phyloP scores from a whole-genome alignment of 768 basidiomycete species.

The Boletus barrowsii region DNA sequence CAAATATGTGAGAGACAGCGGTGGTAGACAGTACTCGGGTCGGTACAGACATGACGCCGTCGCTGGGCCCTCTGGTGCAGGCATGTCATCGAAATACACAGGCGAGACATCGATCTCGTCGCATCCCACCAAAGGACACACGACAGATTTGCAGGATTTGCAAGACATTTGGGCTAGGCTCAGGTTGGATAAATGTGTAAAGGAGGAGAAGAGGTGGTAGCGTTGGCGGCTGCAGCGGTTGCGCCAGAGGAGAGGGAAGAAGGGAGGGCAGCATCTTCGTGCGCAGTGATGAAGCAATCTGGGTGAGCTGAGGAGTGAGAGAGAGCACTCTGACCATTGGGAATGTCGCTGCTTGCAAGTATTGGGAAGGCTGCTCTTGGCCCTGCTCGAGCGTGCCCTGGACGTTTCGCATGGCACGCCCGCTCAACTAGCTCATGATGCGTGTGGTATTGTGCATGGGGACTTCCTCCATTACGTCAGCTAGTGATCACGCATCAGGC shows the following conservation, averaged over 20 bases:
- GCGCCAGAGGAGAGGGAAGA: slow-evolving; percentile 62
- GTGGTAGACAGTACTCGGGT: slow-evolving; percentile 25
- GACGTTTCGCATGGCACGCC: slow-evolving; percentile 31
- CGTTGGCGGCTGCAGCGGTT: slow-evolving; percentile 33
- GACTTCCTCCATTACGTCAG: no score
- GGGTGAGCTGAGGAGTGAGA: slow-evolving; percentile 45
- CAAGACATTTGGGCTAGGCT: slow-evolving; percentile 4
- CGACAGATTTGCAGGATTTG: slow-evolving; percentile 19
- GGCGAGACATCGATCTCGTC: slow-evolving; percentile 39
- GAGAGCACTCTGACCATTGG: no score
- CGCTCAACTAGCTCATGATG: no score
- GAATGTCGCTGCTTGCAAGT: neutral
- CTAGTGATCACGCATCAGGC: no score
- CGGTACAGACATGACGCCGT: slow-evolving; percentile 37
- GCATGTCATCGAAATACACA: slow-evolving; percentile 42
- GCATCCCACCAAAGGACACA: slow-evolving; percentile 9
- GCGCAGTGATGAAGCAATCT: slow-evolving; percentile 72
- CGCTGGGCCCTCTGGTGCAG: slow-evolving; percentile 44
- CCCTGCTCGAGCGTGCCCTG: slow-evolving; percentile 22
- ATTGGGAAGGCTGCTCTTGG: slow-evolving; percentile 1
- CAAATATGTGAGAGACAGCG: slow-evolving; percentile 17
- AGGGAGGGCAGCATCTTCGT: slow-evolving; percentile 51
- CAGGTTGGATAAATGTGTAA: slow-evolving; percentile 8
- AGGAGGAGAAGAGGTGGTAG: slow-evolving; percentile 61
- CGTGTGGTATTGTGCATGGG: no score